Evolutionary conservation across 768 basidiomycete genomes (phyloP).

Genomic region (Xerocomellus chrysenteron): DNA sequence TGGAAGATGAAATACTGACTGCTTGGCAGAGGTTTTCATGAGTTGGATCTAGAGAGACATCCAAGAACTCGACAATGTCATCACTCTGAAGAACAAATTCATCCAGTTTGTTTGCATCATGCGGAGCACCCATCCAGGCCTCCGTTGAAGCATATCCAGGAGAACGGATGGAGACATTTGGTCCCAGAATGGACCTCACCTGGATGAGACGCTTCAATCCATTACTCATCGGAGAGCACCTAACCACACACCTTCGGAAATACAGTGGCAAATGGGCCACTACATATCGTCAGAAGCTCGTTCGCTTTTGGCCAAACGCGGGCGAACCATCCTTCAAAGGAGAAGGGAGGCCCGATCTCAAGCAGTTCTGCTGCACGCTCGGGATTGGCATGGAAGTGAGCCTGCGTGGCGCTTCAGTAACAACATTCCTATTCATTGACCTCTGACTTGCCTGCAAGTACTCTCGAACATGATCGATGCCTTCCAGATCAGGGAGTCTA

Average conservation of each 20-base stretch:
- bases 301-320: constrained; percentile 14
- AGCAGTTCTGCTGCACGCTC: constrained; percentile 16
- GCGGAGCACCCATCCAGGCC: neutral
- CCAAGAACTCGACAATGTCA: no score
- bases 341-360: constrained; percentile 11
- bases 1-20: no score
- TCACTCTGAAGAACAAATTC: constrained; percentile 2
- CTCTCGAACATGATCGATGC: no score
- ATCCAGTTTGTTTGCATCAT: constrained; percentile 3
- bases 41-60: no score
- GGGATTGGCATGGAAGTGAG: neutral
- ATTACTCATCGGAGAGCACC: neutral
- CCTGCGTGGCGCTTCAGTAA: no score
- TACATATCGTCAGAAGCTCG: constrained; percentile 1
- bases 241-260: constrained; percentile 10
- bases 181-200: constrained; percentile 14
- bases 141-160: constrained; percentile 15
- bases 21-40: no score
- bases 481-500: no score
- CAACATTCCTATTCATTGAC: no score
- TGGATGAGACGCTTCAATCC: neutral
- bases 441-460: no score
- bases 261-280: constrained; percentile 6
- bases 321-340: constrained; percentile 12
- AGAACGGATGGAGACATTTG: neutral